Evolutionary conservation across 2,329 filamentous ascomycete genomes (phyloP).

Genomic region (Hymenoscyphus fraxineus): DNA sequence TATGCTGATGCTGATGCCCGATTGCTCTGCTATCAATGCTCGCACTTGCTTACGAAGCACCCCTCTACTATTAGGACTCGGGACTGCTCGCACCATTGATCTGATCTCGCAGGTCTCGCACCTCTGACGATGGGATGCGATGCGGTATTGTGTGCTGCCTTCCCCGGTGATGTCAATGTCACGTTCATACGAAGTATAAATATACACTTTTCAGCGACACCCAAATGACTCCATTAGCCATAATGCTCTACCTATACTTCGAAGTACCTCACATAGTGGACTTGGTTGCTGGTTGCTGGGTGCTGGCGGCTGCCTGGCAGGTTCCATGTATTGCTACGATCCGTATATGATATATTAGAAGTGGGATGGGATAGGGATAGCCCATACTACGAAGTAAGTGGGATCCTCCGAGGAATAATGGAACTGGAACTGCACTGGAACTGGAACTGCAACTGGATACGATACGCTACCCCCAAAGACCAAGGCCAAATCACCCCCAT

Average conservation of each 20-base stretch:
- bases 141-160: neutral
- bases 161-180: neutral
- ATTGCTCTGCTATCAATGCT: neutral
- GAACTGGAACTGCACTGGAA: too few species aligned
- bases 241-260: neutral
- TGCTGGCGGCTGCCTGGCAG: neutral
- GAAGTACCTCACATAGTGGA: neutral
- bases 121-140: neutral
- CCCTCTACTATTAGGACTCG: too few species aligned
- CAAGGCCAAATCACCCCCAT: too few species aligned
- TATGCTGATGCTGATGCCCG: neutral
- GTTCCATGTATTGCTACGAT: too few species aligned
- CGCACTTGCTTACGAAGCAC: neutral
- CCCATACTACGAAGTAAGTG: neutral
- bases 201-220: neutral
- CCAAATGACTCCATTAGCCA: neutral
- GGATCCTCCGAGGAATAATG: neutral
- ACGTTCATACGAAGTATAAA: neutral
- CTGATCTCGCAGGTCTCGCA: neutral
- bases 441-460: too few species aligned
- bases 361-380: neutral
- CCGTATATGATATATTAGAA: neutral
- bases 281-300: too few species aligned
- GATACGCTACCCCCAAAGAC: too few species aligned
- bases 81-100: neutral